Evolutionary conservation across 257 asterid genomes (phyloP), one percentile per base, ranked within the genome.

Genomic region (Ilex asprella): DNA sequence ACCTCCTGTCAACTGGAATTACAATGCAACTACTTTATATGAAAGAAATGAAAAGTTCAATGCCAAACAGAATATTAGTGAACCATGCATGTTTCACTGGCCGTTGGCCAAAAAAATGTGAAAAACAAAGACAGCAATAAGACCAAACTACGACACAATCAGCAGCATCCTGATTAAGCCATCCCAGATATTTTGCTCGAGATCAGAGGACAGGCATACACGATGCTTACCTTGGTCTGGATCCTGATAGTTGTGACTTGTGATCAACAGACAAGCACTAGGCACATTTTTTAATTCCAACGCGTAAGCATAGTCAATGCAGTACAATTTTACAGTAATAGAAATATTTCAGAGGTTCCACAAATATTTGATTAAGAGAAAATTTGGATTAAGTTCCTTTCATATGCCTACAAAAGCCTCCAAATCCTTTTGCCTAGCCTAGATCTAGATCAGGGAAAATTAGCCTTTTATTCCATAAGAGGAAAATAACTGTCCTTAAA

Each of bases 321-420:
- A n/a, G n/a, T n/a, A n/a, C n/a, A n/a, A n/a, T n/a, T n/a, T n/a
- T n/a, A n/a, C n/a, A n/a, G n/a, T n/a, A n/a, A n/a, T n/a, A n/a
- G n/a, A n/a, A n/a, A n/a, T n/a, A n/a, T n/a, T n/a, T 21, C 27
- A 21, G 12, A 30, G 44, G 30, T 8, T 62, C 13, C 61, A n/a
- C 50, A 60, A 15, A 30, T 12, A 60, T 59, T 56, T 65, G 62
- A 66, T 16, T 43, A 39, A 32, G 27, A 21, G 27, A 21, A 21
- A 21, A 31, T 56, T 3, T 35, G 41, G 41, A 3, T 35, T 8
- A 35, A 35, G 41, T 35, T 35, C 5, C 41, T 35, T 35, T 8
- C 8, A 8, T 35, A 35, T 35, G 8, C 41, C 41, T 35, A 35
- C 41, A 35, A 53, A 27, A 21, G 15, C 57, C 56, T 13, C 35